Evolutionary conservation across 2,329 filamentous ascomycete genomes (phyloP).

Genomic region (Aspergillus oerlinghausenensis): DNA sequence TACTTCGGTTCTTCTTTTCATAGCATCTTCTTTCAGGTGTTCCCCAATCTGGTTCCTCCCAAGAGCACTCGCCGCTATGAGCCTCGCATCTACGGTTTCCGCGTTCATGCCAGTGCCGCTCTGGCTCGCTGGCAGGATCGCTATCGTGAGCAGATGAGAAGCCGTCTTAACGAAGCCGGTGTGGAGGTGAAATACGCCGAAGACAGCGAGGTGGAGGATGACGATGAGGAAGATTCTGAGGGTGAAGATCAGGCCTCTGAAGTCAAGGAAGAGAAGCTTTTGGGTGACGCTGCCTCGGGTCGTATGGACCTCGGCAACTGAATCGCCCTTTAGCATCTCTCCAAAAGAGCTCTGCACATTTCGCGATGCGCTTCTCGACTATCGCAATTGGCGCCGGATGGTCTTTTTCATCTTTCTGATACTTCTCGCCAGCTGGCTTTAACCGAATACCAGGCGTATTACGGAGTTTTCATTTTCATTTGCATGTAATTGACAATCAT

Average conservation of each 20-base stretch:
- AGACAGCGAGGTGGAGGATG: constrained; percentile 59
- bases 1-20: constrained; percentile 99
- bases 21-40: constrained; percentile 98
- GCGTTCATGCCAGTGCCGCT: constrained; percentile 83
- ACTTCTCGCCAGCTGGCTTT: background rate
- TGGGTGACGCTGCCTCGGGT: constrained; percentile 28
- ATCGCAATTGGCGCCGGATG: background rate
- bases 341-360: background rate
- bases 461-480: constrained; percentile 20
- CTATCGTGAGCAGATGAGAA: constrained; percentile 76
- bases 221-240: constrained; percentile 38
- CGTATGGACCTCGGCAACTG: constrained; percentile 36
- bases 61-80: constrained; percentile 85
- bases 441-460: constrained; percentile 23
- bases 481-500: constrained; percentile 26
- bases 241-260: constrained; percentile 22
- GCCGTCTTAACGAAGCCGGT: constrained; percentile 61
- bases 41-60: constrained; percentile 78
- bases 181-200: constrained; percentile 75
- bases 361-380: background rate
- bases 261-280: constrained; percentile 20
- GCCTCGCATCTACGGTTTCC: constrained; percentile 90
- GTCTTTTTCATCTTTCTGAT: background rate
- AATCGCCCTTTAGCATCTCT: constrained; percentile 1
- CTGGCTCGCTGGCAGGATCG: constrained; percentile 86